phyloP scores from a whole-genome alignment of 2,329 filamentous ascomycete genomes.

The Hypoxylon sp. region DNA sequence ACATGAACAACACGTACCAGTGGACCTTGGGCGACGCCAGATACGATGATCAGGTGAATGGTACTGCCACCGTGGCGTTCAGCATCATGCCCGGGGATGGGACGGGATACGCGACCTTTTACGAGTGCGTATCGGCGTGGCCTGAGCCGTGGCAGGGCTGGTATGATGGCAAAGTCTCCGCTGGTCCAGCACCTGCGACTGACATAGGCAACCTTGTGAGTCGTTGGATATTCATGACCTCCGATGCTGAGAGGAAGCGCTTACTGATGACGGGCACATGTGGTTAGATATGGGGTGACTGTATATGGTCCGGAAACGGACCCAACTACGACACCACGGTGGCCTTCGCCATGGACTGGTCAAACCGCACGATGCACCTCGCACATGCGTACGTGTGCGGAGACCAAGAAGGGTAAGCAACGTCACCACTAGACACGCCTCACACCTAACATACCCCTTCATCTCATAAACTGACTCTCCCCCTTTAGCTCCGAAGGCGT shows the following conservation, averaged over 20 bases:
- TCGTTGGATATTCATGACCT: no score
- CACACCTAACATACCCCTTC: background rate
- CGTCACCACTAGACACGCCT: no score
- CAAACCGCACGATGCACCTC: slow-evolving; percentile 45
- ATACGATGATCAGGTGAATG: slow-evolving; percentile 41
- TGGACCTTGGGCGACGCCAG: slow-evolving; percentile 44
- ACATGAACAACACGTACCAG: slow-evolving; percentile 32
- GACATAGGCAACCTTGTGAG: slow-evolving; percentile 35
- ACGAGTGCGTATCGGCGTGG: slow-evolving; percentile 49
- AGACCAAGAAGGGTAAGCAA: slow-evolving; percentile 40
- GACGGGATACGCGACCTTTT: no score
- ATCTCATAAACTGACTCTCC: no score
- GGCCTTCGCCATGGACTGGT: slow-evolving; percentile 48
- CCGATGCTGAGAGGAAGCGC: no score
- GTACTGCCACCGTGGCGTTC: no score
- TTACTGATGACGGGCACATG: no score
- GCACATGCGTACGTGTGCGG: slow-evolving; percentile 48
- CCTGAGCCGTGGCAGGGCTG: slow-evolving; percentile 46
- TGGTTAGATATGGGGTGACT: slow-evolving; percentile 47
- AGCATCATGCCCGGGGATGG: no score
- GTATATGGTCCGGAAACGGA: slow-evolving; percentile 48
- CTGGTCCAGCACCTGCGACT: no score
- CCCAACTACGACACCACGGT: slow-evolving; percentile 44
- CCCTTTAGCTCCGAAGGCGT: no score
- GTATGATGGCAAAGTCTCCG: slow-evolving; percentile 42